phyloP scores from a whole-genome alignment of 2,329 filamentous ascomycete species.

The Xylariomycetidae sp. region DNA sequence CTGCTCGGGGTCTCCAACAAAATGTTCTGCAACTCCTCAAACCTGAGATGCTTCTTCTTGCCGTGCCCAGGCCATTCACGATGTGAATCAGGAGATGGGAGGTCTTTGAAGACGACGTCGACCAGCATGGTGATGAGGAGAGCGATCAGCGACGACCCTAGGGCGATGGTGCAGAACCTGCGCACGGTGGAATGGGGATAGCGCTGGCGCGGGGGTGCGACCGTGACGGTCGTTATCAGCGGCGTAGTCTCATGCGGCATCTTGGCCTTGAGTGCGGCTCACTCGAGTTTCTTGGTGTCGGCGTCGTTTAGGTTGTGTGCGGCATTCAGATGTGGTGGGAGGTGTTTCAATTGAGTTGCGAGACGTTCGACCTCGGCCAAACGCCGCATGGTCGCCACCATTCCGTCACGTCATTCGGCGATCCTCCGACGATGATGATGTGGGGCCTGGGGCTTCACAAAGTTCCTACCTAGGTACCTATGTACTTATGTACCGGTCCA shows the following conservation, averaged over 20 bases:
- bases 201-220: slow-evolving; percentile 47
- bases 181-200: slow-evolving; percentile 58
- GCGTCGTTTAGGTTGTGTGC: neutral
- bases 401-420: no score
- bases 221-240: slow-evolving; percentile 58
- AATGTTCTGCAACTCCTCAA: slow-evolving; percentile 51
- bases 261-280: no score
- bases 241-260: slow-evolving; percentile 58
- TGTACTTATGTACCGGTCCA: no score
- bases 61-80: slow-evolving; percentile 23
- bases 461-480: no score
- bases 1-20: slow-evolving; percentile 55
- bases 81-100: slow-evolving; percentile 12
- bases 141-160: slow-evolving; percentile 49
- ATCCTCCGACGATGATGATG: no score
- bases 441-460: no score
- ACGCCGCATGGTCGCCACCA: no score
- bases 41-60: slow-evolving; percentile 32
- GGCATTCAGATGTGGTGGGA: no score
- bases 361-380: no score
- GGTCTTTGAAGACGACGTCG: slow-evolving; percentile 26
- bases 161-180: slow-evolving; percentile 61
- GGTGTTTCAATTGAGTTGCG: no score
- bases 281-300: slow-evolving; percentile 10
- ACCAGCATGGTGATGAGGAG: slow-evolving; percentile 46